A percentile compares a stretch with the other conserved stretches of the same genome.
Evolutionary conservation across 352 stramenopile genomes (phyloP).

Genomic region (Phytophthora sansomeana): DNA sequence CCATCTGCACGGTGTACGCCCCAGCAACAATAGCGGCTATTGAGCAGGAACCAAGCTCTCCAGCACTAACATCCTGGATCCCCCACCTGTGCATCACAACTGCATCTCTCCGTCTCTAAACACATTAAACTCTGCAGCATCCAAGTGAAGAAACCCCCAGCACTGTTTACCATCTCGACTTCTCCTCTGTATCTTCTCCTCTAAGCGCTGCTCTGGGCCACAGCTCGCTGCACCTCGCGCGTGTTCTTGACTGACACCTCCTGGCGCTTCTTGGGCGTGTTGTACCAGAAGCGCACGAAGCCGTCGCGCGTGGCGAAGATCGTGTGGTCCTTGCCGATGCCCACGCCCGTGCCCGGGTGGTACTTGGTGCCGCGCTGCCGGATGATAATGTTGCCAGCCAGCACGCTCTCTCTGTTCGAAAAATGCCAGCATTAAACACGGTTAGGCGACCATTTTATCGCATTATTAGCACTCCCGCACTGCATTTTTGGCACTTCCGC

Average conservation of each 20-base stretch:
- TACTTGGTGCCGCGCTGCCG: constrained; percentile 97
- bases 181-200: constrained; percentile 11
- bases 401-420: constrained; percentile 75
- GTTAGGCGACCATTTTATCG: neutral
- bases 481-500: too few relatives aligned
- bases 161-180: constrained; percentile 19
- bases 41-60: constrained; percentile 24
- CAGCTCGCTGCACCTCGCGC: constrained; percentile 58
- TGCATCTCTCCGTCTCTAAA: too few relatives aligned
- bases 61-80: too few relatives aligned
- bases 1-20: too few relatives aligned
- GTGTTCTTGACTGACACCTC: constrained; percentile 88
- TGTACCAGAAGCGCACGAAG: constrained; percentile 93
- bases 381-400: constrained; percentile 98
- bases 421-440: too few relatives aligned
- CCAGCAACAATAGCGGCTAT: too few relatives aligned
- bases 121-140: neutral
- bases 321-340: constrained; percentile 95
- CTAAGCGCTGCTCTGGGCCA: constrained; percentile 35
- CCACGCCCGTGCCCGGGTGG: constrained; percentile 94
- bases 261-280: constrained; percentile 84
- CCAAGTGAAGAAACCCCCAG: constrained; percentile 13
- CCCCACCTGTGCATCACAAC: constrained; percentile 1
- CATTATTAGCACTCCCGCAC: too few relatives aligned
- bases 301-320: constrained; percentile 91